Evolutionary conservation across 139 green algal genomes (phyloP).

Genomic region (Auxenochlorella protothecoides): DNA sequence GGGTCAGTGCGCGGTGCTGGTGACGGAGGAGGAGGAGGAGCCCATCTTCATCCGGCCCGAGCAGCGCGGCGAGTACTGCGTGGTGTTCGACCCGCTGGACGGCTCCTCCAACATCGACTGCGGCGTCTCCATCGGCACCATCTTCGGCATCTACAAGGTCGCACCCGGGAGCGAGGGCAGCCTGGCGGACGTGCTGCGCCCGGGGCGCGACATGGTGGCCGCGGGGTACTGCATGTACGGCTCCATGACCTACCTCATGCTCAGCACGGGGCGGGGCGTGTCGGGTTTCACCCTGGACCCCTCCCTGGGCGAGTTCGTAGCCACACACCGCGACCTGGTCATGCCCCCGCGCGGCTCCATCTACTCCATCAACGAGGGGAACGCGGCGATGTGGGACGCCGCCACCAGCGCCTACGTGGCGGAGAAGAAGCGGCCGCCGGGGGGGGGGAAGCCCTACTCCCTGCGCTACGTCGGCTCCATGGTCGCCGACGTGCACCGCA

Average conservation of each 20-base stretch:
- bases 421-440: constrained; percentile 31
- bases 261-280: constrained; percentile 34
- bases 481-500: constrained; percentile 69
- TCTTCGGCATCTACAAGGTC: constrained; percentile 53
- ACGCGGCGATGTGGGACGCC: constrained; percentile 38
- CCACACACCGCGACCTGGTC: constrained; percentile 33
- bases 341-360: constrained; percentile 40
- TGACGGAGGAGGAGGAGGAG: constrained; percentile 53
- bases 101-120: constrained; percentile 62
- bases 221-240: constrained; percentile 66
- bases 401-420: constrained; percentile 45
- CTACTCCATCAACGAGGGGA: constrained; percentile 63
- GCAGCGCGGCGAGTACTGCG: constrained; percentile 37
- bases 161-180: constrained; percentile 6
- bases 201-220: constrained; percentile 43
- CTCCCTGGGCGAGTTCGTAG: constrained; percentile 47
- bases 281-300: constrained; percentile 59
- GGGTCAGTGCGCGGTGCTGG: constrained; percentile 43
- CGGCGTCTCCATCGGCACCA: constrained; percentile 45
- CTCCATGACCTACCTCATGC: constrained; percentile 45
- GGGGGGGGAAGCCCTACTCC: constrained; percentile 34
- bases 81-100: constrained; percentile 60
- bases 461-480: constrained; percentile 63
- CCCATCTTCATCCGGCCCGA: constrained; percentile 29
- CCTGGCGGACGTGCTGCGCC: constrained; percentile 26